Conservation (phyloP, 768 basidiomycete genomes). For the Hericium alpestre region DNA sequence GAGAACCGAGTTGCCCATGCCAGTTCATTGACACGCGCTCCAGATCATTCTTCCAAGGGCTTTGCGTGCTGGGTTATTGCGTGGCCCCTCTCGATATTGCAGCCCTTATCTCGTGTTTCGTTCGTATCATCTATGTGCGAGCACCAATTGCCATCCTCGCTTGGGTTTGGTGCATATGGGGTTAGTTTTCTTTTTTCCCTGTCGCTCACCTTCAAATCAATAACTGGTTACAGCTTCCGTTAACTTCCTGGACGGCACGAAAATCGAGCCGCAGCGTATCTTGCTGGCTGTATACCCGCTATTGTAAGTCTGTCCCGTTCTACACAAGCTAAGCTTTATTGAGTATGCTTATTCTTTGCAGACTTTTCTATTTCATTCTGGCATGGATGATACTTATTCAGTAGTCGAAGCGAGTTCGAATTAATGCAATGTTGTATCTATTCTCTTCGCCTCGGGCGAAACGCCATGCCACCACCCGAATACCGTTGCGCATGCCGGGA, state of each 20-base stretch:
- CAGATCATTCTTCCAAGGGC: slow-evolving; percentile 91
- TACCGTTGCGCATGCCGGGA: background rate
- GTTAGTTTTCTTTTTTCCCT: slow-evolving; percentile 32
- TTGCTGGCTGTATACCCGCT: slow-evolving; percentile 94
- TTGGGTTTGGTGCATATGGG: slow-evolving; percentile 97
- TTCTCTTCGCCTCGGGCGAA: background rate
- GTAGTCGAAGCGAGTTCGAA: slow-evolving; percentile 24
- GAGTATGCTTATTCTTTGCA: slow-evolving; percentile 19
- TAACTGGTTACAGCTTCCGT: slow-evolving; percentile 47
- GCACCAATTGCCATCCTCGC: slow-evolving; percentile 77
- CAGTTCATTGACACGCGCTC: background rate
- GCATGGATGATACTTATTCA: slow-evolving; percentile 98
- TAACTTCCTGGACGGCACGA: slow-evolving; percentile 92
- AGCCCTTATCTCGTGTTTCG: slow-evolving; percentile 76
- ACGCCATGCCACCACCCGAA: background rate
- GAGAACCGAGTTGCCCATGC: background rate
- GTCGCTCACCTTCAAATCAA: background rate
- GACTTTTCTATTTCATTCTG: slow-evolving; percentile 87
- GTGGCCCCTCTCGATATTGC: slow-evolving; percentile 89
- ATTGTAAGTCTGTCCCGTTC: slow-evolving; percentile 42
- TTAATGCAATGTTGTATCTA: background rate
- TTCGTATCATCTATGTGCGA: slow-evolving; percentile 77
- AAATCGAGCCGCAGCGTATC: slow-evolving; percentile 83
- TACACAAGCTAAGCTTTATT: background rate
- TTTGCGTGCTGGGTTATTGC: slow-evolving; percentile 93